These are phyloP conservation scores for Aspergillus ellipticus DNA, from an alignment of 495 filamentous ascomycete species.

Conservation along the genomic window DNA sequence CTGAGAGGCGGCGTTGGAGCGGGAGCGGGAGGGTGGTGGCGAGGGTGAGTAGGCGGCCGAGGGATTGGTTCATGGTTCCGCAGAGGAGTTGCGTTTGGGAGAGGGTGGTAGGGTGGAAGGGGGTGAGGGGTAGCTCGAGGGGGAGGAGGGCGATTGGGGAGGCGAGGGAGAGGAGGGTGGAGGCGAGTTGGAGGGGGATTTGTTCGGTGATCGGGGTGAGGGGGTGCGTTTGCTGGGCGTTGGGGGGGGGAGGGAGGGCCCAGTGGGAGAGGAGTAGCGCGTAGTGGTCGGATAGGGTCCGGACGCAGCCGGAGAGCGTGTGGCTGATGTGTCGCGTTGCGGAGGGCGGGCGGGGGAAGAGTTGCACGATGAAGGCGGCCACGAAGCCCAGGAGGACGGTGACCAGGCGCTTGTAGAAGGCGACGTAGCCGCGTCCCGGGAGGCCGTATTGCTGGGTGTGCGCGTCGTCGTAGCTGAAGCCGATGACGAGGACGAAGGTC, in stretches of 20 bases:
- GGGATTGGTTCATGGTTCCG: conserved; percentile 30
- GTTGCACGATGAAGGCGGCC: conserved; percentile 33
- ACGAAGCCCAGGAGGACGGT: conserved; percentile 35
- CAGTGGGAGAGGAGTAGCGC: conserved; percentile 37
- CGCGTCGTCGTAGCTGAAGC: conserved; percentile 33
- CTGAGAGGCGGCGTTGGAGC: conserved; percentile 23
- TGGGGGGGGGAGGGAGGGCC: too few species aligned
- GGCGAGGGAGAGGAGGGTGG: conserved; percentile 22
- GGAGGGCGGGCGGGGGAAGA: conserved; percentile 40
- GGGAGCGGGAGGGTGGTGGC: conserved; percentile 29
- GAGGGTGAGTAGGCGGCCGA: conserved; percentile 28
- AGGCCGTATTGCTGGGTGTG: conserved; percentile 35
- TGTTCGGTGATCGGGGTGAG: conserved; percentile 25
- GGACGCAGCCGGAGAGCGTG: conserved; percentile 32
- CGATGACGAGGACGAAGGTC: conserved; percentile 35
- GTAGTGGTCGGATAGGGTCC: conserved; percentile 38
- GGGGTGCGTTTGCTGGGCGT: background rate
- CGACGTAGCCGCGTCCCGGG: conserved; percentile 35
- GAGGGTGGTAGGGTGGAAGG: conserved; percentile 31
- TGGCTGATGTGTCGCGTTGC: conserved; percentile 37
- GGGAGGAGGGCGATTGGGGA: conserved; percentile 27
- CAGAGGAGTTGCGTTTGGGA: conserved; percentile 27
- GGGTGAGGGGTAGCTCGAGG: conserved; percentile 33
- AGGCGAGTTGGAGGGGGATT: conserved; percentile 27
- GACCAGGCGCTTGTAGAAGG: conserved; percentile 39